These are phyloP conservation scores for Kodamaea arcana DNA, from an alignment of 1,139 yeast species.

Conservation along the genomic window DNA sequence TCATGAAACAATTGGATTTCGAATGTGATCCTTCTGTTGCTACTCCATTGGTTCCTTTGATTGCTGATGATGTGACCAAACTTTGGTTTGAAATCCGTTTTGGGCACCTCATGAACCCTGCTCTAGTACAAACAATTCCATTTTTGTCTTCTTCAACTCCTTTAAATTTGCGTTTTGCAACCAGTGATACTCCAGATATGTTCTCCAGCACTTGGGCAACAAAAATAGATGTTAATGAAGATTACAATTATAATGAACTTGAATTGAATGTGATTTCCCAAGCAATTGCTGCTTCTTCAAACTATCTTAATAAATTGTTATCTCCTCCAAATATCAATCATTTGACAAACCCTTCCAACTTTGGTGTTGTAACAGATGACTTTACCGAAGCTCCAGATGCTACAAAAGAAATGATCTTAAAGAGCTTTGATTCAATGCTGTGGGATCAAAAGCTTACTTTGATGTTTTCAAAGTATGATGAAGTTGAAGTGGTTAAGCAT, in stretches of 20 bases:
- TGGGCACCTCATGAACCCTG: conserved; percentile 17
- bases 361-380: conserved; percentile 7
- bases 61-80: conserved; percentile 52
- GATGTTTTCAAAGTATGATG: conserved; percentile 13
- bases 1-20: conserved; percentile 13
- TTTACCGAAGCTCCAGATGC: conserved; percentile 12
- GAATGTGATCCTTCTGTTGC: conserved; percentile 36
- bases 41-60: conserved; percentile 52
- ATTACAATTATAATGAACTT: conserved; percentile 35
- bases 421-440: conserved; percentile 13
- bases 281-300: conserved; percentile 31
- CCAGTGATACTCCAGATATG: conserved; percentile 25
- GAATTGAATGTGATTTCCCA: conserved; percentile 36
- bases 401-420: conserved; percentile 10
- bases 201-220: conserved; percentile 43
- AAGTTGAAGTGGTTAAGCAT: conserved; percentile 8
- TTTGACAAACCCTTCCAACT: conserved; percentile 8
- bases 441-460: conserved; percentile 22
- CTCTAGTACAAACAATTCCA: conserved; percentile 50
- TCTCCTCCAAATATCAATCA: conserved; percentile 25
- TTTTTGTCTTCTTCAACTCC: conserved; percentile 51
- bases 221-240: conserved; percentile 48
- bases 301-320: conserved; percentile 23
- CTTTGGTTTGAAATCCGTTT: conserved; percentile 41
- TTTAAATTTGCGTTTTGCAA: conserved; percentile 40